Evolutionary conservation across 805 yeast species (phyloP).

Genomic region (Blastobotrys parvus): DNA sequence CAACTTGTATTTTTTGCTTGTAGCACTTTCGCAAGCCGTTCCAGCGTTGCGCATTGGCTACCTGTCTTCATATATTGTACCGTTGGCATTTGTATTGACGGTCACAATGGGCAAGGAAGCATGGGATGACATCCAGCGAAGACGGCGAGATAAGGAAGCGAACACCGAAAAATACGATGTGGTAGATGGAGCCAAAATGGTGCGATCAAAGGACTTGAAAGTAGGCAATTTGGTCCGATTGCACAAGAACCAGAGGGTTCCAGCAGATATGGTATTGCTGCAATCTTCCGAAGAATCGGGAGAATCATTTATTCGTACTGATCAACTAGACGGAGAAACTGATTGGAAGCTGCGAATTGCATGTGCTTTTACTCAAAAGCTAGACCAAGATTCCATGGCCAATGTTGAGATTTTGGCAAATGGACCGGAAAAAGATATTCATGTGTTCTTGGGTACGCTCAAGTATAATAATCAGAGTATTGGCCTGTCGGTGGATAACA

Average conservation of each 20-base stretch:
- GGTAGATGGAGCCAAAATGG: slow-evolving; percentile 29
- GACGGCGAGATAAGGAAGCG: slow-evolving; percentile 84
- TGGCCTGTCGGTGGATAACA: slow-evolving; percentile 73
- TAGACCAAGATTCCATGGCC: slow-evolving; percentile 32
- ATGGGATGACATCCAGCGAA: slow-evolving; percentile 81
- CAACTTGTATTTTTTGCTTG: slow-evolving; percentile 83
- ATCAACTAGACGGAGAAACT: slow-evolving; percentile 97
- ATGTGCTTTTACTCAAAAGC: slow-evolving; percentile 60
- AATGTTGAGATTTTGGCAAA: slow-evolving; percentile 56
- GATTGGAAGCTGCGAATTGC: slow-evolving; percentile 95
- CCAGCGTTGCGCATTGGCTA: slow-evolving; percentile 91
- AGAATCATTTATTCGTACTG: slow-evolving; percentile 91
- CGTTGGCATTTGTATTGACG: slow-evolving; percentile 81
- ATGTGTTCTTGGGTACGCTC: slow-evolving; percentile 69
- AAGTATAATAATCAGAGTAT: slow-evolving; percentile 47
- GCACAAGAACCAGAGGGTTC: slow-evolving; percentile 77
- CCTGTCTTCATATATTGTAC: slow-evolving; percentile 85
- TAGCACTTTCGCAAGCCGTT: slow-evolving; percentile 86
- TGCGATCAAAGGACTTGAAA: slow-evolving; percentile 52
- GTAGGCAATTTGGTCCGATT: slow-evolving; percentile 82
- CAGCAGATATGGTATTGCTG: slow-evolving; percentile 84
- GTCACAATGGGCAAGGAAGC: slow-evolving; percentile 97
- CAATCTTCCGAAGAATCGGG: slow-evolving; percentile 76
- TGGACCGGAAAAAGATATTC: slow-evolving; percentile 81
- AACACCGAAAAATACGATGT: slow-evolving; percentile 79